Evolutionary conservation across 1,284 basidiomycete species (phyloP), one percentile per base, ranked within the genome.

Genomic region (Neolentinus lepideus): DNA sequence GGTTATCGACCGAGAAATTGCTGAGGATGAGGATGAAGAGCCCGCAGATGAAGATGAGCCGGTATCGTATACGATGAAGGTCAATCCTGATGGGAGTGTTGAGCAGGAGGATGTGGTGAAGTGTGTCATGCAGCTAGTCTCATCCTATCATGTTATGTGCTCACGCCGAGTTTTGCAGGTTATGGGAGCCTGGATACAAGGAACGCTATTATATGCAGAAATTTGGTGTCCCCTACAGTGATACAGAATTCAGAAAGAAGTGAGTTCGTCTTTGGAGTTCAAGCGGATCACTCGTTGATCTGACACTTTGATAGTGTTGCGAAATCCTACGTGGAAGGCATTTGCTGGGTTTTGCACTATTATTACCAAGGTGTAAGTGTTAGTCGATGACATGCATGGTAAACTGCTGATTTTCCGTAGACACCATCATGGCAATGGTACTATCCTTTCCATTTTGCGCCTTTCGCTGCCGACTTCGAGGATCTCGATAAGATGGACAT

Each of bases 391-490:
- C 29, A 8, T 9, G 12, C 48, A 14, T 26, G 33, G 52, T 16
- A 51, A 51, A 24, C 31, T 45, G 27, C 8, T 56, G 64, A 47
- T 61, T 31, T 35, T 27, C 25, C 29, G 47, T 56, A 92, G 90
- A 85, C 90, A n/a, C 94, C 96, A 2, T 96, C 94, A 1, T 99
- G 97, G 97, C 87, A 94, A 65, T 99, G 97, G 97, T 99, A 90
- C 72, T 99, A 98, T 68, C 97, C 97, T 0, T 97, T 92, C 67
- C 96, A 99, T 72, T 99, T 96, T 69, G 94, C 97, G 3, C 97
- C 97, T 0, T 99, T 99, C 68, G 97, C 97, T 4, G 88, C 90
- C 57, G 97, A 99, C 70, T 98, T 99, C 64, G 81, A 83, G 56
- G 86, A 94, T 53, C 74, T 98, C 35, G 81, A 80, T 45, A 76